Evolutionary conservation across 2,329 filamentous ascomycete species (phyloP).

Genomic region (Arthrobotrys sphaeroides): DNA sequence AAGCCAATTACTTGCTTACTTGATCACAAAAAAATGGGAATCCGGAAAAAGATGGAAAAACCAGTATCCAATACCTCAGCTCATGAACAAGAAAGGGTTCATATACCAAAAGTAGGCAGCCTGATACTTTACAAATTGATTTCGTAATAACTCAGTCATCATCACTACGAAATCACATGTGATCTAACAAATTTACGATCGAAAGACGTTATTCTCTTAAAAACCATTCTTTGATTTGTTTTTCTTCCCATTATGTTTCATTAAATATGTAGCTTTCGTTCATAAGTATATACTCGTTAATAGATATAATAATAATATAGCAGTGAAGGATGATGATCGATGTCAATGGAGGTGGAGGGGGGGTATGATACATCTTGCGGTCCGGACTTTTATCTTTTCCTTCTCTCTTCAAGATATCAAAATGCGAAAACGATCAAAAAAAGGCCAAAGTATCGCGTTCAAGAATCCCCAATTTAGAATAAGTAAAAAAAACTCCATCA

Average conservation of each 20-base stretch:
- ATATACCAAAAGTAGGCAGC: not conserved
- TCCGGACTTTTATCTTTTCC: not conserved
- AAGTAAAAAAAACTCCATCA: conserved; percentile 15
- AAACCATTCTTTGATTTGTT: not conserved
- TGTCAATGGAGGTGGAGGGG: no score
- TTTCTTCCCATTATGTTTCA: conserved; percentile 25
- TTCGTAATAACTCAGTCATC: not conserved
- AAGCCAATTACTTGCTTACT: no score
- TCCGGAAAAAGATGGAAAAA: no score
- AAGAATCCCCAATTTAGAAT: not conserved
- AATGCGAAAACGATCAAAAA: not conserved
- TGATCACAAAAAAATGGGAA: no score
- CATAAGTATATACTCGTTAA: conserved; percentile 33
- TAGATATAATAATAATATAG: not conserved
- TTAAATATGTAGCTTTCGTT: no score
- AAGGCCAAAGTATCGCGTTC: not conserved
- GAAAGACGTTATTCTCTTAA: no score
- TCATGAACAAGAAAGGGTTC: not conserved
- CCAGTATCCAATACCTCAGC: no score
- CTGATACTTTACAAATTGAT: not conserved
- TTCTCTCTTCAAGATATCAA: not conserved
- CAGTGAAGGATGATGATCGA: conserved; percentile 1
- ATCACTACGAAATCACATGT: no score
- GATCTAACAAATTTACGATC: no score
- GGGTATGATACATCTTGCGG: conserved; percentile 16